These are phyloP conservation scores for Xylaria bambusicola DNA, from an alignment of 495 filamentous ascomycete genomes.

Conservation along the genomic window DNA sequence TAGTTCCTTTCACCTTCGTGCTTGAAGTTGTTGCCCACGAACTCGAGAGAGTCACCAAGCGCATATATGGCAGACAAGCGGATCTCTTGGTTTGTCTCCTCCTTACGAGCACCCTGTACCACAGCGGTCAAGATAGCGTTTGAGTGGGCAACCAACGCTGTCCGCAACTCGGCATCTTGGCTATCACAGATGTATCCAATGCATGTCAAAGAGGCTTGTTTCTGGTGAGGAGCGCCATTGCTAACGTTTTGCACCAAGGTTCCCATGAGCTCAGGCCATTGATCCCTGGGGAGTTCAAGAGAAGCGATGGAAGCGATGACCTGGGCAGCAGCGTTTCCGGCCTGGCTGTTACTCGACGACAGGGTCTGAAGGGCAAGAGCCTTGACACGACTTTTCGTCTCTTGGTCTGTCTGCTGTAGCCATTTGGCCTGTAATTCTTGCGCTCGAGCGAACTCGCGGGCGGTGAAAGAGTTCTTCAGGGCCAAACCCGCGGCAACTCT, in stretches of 20 bases:
- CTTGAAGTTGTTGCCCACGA: constrained; percentile 96
- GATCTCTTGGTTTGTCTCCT: constrained; percentile 87
- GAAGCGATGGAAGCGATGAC: constrained; percentile 92
- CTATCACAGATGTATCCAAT: constrained; percentile 99
- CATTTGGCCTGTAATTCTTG: constrained; percentile 88
- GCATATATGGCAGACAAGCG: constrained; percentile 89
- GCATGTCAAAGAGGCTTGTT: constrained; percentile 89
- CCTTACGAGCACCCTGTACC: constrained; percentile 94
- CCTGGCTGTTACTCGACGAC: constrained; percentile 69
- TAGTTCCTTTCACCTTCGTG: constrained; percentile 99
- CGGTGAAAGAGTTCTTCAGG: constrained; percentile 93
- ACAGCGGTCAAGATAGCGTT: constrained; percentile 98
- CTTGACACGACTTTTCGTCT: constrained; percentile 84
- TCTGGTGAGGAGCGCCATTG: constrained; percentile 77
- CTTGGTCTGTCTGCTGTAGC: constrained; percentile 73
- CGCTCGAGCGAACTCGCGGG: constrained; percentile 84
- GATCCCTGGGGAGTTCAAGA: constrained; percentile 88
- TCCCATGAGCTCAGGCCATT: constrained; percentile 95
- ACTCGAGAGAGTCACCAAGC: constrained; percentile 95
- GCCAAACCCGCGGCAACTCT: constrained; percentile 93
- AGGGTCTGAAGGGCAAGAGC: constrained; percentile 84
- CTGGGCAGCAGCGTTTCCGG: constrained; percentile 86
- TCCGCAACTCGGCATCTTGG: constrained; percentile 82
- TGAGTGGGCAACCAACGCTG: constrained; percentile 79
- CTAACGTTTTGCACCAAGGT: constrained; percentile 89